phyloP scores from a whole-genome alignment of 495 filamentous ascomycete genomes.

The Lophium mytilinum region DNA sequence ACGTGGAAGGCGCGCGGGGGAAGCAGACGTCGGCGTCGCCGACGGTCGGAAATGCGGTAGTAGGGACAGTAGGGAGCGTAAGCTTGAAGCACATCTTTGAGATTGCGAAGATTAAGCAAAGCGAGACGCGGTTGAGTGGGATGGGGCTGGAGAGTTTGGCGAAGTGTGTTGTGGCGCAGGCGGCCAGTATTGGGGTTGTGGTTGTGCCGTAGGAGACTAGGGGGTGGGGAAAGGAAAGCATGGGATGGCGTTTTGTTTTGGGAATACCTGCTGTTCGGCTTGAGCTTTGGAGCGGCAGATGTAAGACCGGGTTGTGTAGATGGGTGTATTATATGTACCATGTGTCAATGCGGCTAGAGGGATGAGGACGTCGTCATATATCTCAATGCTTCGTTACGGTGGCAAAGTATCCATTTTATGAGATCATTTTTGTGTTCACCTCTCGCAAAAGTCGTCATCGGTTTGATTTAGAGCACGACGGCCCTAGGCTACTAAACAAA shows the following conservation, averaged over 20 bases:
- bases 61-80: constrained; percentile 69
- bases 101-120: constrained; percentile 93
- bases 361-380: no score
- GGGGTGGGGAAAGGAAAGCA: background rate
- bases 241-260: background rate
- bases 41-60: constrained; percentile 53
- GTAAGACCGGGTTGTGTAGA: background rate
- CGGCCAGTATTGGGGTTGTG: constrained; percentile 78
- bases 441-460: no score
- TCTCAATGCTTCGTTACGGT: no score
- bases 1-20: constrained; percentile 19
- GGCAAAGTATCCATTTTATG: no score
- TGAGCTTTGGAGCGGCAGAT: background rate
- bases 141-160: constrained; percentile 72
- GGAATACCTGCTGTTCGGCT: background rate
- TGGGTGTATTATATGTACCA: background rate
- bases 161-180: constrained; percentile 77
- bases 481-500: no score
- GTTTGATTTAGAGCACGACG: no score
- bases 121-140: constrained; percentile 71
- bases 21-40: constrained; percentile 18
- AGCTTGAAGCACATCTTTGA: constrained; percentile 96
- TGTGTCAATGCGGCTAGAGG: no score
- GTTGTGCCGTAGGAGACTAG: constrained; percentile 52
- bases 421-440: no score